Conservation (phyloP, 2,329 filamentous ascomycete genomes). For the Acrodontium crateriforme region DNA sequence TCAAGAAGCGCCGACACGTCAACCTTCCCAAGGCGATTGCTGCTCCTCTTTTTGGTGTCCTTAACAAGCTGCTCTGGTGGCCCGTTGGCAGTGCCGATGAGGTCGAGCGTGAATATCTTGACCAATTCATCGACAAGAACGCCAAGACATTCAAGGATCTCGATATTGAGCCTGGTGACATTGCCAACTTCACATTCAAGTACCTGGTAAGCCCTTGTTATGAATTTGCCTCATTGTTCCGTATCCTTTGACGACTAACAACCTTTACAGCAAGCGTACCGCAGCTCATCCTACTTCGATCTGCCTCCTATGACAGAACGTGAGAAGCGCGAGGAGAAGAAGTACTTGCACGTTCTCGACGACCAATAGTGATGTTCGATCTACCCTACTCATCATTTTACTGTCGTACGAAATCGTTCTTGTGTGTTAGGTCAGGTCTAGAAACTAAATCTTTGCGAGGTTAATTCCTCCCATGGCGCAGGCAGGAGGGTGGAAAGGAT, state of each 20-base stretch:
- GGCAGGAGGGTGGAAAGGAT: too few species aligned
- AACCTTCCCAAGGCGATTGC: conserved; percentile 74
- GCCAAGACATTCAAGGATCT: conserved; percentile 96
- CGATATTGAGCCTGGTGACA: conserved; percentile 74
- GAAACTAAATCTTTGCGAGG: too few species aligned
- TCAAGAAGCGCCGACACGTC: conserved; percentile 77
- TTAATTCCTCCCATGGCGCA: too few species aligned
- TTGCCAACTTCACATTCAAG: conserved; percentile 78
- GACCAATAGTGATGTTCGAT: conserved; percentile 66
- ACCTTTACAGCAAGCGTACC: conserved; percentile 62
- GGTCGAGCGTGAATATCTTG: conserved; percentile 81
- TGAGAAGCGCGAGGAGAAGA: conserved; percentile 88
- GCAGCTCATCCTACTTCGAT: conserved; percentile 80
- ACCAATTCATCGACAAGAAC: conserved; percentile 77
- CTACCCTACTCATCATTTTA: too few species aligned
- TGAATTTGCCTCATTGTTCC: background rate
- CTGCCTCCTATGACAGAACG: conserved; percentile 87
- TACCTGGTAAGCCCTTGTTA: conserved; percentile 57
- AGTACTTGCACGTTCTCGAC: conserved; percentile 89
- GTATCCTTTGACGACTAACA: conserved; percentile 22
- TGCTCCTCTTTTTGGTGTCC: conserved; percentile 56
- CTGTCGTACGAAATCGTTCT: too few species aligned
- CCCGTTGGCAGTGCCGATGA: conserved; percentile 68
- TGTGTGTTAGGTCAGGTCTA: too few species aligned
- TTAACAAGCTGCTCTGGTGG: conserved; percentile 87